Evolutionary conservation across 2,329 filamentous ascomycete species (phyloP).

Genomic region (Myriosclerotinia curreyana): DNA sequence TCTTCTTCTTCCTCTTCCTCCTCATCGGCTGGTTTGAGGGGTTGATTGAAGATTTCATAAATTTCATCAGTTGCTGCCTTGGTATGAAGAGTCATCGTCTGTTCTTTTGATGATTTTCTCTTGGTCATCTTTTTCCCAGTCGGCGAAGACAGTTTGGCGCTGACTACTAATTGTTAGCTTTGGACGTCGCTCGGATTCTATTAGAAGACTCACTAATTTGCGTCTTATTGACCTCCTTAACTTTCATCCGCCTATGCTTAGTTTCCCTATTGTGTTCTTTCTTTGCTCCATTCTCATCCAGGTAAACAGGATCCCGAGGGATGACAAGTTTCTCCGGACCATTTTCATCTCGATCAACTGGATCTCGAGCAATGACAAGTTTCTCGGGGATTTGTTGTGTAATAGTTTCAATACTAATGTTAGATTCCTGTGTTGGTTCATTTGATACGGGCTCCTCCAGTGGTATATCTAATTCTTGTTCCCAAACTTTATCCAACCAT

Average conservation of each 20-base stretch:
- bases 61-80: slow-evolving; percentile 95
- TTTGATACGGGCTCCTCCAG: slow-evolving; percentile 14
- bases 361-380: slow-evolving; percentile 38
- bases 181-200: not conserved
- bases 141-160: slow-evolving; percentile 88
- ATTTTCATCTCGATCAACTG: slow-evolving; percentile 56
- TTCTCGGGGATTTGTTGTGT: slow-evolving; percentile 39
- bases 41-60: slow-evolving; percentile 94
- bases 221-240: slow-evolving; percentile 84
- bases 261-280: slow-evolving; percentile 47
- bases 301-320: slow-evolving; percentile 41
- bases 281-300: slow-evolving; percentile 57
- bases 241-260: slow-evolving; percentile 67
- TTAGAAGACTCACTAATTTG: slow-evolving; percentile 74
- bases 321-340: slow-evolving; percentile 40
- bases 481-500: slow-evolving; percentile 59
- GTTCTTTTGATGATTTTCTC: slow-evolving; percentile 61
- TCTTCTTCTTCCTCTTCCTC: slow-evolving; percentile 38
- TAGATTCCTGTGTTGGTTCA: slow-evolving; percentile 24
- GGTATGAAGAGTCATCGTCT: slow-evolving; percentile 98
- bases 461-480: slow-evolving; percentile 34
- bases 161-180: slow-evolving; percentile 58
- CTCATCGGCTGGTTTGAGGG: slow-evolving; percentile 49
- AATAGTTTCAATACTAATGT: slow-evolving; percentile 28
- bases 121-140: slow-evolving; percentile 80